These are phyloP conservation scores for Paramecium sonneborni DNA, from an alignment of 73 alveolate species.

Conservation along the genomic window DNA sequence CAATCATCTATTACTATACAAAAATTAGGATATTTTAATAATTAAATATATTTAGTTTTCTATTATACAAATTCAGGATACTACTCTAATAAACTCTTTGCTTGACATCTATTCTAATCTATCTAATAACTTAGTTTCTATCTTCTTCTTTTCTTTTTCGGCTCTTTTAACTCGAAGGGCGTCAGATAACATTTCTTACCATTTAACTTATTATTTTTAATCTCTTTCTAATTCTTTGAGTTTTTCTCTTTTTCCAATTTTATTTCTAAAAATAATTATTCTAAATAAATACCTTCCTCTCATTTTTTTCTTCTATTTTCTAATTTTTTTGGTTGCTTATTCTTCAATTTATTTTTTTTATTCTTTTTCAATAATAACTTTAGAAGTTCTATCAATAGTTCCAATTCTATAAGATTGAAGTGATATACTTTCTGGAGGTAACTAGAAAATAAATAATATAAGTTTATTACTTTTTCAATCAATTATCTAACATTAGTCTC, in stretches of 20 bases:
- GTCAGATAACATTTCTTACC: constrained; percentile 45
- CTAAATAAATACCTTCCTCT: constrained; percentile 65
- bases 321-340: constrained; percentile 61
- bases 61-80: constrained; percentile 25
- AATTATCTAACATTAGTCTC: constrained; percentile 88
- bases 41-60: neutral
- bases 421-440: constrained; percentile 89
- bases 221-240: constrained; percentile 29
- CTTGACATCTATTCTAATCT: constrained; percentile 45
- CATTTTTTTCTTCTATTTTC: constrained; percentile 78
- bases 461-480: constrained; percentile 64
- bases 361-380: constrained; percentile 86
- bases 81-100: constrained; percentile 26
- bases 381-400: constrained; percentile 85
- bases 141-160: constrained; percentile 61
- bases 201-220: constrained; percentile 34
- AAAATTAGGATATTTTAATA: neutral
- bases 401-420: constrained; percentile 88
- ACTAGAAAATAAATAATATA: constrained; percentile 41
- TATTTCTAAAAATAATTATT: neutral
- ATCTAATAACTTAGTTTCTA: constrained; percentile 29
- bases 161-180: constrained; percentile 60
- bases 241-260: constrained; percentile 33
- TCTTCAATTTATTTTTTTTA: constrained; percentile 75
- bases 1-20: neutral